Conservation (phyloP, 169 alveolate genomes). For the Miamiensis avidus region DNA sequence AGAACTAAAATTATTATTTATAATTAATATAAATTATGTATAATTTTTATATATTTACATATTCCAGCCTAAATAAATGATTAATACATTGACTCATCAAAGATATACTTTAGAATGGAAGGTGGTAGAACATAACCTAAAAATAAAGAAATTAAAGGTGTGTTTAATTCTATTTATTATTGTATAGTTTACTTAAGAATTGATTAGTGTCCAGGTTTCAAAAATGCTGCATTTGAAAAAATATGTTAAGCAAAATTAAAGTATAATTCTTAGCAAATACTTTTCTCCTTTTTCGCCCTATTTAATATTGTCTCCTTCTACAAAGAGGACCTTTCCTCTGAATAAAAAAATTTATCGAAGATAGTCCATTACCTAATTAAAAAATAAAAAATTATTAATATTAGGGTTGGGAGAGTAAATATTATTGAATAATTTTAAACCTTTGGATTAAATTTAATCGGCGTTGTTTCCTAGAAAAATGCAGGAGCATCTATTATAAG, state of each 20-base stretch:
- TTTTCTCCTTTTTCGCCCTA: constrained; percentile 44
- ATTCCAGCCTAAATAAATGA: constrained; percentile 18
- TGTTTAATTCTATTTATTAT: constrained; percentile 34
- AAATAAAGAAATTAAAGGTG: constrained; percentile 34
- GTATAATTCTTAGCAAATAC: constrained; percentile 54
- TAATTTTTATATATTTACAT: constrained; percentile 21
- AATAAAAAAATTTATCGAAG: constrained; percentile 65
- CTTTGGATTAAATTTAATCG: constrained; percentile 22
- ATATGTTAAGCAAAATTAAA: constrained; percentile 62
- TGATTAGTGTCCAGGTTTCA: constrained; percentile 73
- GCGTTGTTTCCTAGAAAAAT: constrained; percentile 35
- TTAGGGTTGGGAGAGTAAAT: constrained; percentile 3
- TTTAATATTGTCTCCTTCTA: constrained; percentile 68
- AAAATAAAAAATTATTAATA: constrained; percentile 50
- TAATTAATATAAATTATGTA: constrained; percentile 46
- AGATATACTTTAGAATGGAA: constrained; percentile 9
- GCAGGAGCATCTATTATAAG: constrained; percentile 30
- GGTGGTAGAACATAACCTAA: constrained; percentile 36
- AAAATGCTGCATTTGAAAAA: constrained; percentile 69
- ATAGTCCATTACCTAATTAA: constrained; percentile 77
- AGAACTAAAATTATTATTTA: constrained; percentile 49
- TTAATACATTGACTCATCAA: background rate
- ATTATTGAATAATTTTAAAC: constrained; percentile 39
- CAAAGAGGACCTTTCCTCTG: constrained; percentile 80
- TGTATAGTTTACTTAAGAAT: constrained; percentile 43